Evolutionary conservation across 495 filamentous ascomycete species (phyloP).

Genomic region (Aspergillus heteromorphus): DNA sequence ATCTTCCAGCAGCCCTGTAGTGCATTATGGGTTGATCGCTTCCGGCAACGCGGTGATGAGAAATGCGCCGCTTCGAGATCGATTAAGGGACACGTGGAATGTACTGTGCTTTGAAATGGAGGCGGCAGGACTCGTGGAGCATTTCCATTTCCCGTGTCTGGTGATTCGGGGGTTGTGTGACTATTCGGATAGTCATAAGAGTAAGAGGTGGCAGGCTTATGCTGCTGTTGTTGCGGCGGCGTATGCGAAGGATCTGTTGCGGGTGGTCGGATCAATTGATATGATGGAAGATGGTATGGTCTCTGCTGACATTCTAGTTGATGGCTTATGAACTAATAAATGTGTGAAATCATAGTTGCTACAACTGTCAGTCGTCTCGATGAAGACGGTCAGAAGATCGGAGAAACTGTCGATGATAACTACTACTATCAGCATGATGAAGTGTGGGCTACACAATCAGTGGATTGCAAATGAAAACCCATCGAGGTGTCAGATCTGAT

Average conservation of each 20-base stretch:
- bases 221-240: not conserved
- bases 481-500: too few relatives aligned
- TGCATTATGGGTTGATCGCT: conserved; percentile 26
- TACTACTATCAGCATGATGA: too few relatives aligned
- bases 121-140: conserved; percentile 38
- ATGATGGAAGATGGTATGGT: too few relatives aligned
- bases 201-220: not conserved
- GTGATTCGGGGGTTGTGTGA: not conserved
- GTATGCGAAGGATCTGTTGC: conserved; percentile 1
- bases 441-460: too few relatives aligned
- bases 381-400: too few relatives aligned
- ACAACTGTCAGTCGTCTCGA: too few relatives aligned
- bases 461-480: too few relatives aligned
- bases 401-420: too few relatives aligned
- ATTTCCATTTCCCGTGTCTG: conserved; percentile 33
- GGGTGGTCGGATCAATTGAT: too few relatives aligned
- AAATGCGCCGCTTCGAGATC: conserved; percentile 16
- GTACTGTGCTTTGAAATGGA: conserved; percentile 39
- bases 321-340: too few relatives aligned
- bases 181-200: conserved; percentile 3
- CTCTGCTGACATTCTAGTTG: too few relatives aligned
- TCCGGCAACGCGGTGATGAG: conserved; percentile 24
- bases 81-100: conserved; percentile 10
- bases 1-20: not conserved
- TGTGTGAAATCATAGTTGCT: too few relatives aligned